phyloP scores from a whole-genome alignment of 371 early-diverging fungal genomes.

The Mucor lusitanicus region DNA sequence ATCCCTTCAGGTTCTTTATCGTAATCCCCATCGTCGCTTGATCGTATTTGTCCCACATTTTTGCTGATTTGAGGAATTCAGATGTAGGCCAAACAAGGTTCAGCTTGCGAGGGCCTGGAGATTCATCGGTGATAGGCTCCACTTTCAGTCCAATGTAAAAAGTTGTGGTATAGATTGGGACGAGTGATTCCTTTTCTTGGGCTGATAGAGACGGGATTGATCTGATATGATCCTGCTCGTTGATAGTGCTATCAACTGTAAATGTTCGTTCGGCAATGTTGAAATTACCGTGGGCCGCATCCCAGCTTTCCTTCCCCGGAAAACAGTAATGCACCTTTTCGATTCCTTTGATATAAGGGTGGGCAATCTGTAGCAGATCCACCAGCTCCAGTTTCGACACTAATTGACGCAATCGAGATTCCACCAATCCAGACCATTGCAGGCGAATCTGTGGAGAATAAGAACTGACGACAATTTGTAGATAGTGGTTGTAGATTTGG shows the following conservation, averaged over 20 bases:
- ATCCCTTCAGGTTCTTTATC: conserved; percentile 26
- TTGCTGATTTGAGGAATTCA: conserved; percentile 77
- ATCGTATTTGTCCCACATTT: conserved; percentile 77
- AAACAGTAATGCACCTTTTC: conserved; percentile 62
- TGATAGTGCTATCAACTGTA: conserved; percentile 20
- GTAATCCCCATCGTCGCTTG: conserved; percentile 65
- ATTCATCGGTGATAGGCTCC: conserved; percentile 31
- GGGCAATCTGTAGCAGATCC: conserved; percentile 75
- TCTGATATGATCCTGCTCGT: conserved; percentile 28
- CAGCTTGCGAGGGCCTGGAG: conserved; percentile 54
- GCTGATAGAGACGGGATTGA: conserved; percentile 27
- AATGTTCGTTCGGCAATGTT: conserved; percentile 30
- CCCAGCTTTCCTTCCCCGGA: conserved; percentile 62
- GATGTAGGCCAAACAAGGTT: conserved; percentile 77
- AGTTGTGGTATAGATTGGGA: conserved; percentile 66
- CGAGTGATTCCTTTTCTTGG: conserved; percentile 31
- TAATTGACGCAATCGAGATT: conserved; percentile 89
- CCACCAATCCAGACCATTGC: conserved; percentile 73
- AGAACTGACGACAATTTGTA: conserved; percentile 88
- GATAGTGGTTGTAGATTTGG: conserved; percentile 85
- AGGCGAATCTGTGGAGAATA: conserved; percentile 70
- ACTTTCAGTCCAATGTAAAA: conserved; percentile 83
- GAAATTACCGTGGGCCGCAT: conserved; percentile 64
- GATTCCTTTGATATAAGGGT: conserved; percentile 89
- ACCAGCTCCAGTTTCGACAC: conserved; percentile 83